Percentiles rank a stretch among this genome's conserved stretches.
phyloP scores from a whole-genome alignment of 139 green algal species.

The Volvox reticuliferus region DNA sequence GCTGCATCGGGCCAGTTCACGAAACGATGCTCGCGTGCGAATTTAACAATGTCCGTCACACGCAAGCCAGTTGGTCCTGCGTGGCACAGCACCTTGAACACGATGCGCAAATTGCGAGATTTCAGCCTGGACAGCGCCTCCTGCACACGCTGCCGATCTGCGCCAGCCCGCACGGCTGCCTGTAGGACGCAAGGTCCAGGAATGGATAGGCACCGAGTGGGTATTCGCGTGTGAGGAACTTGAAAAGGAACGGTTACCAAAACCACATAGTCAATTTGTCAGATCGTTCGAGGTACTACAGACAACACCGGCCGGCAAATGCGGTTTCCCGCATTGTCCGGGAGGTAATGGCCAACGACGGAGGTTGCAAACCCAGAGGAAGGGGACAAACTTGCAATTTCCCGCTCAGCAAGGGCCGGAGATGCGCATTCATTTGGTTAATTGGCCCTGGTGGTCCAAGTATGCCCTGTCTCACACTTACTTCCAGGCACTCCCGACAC shows the following conservation, averaged over 20 bases:
- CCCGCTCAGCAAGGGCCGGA: too few relatives aligned
- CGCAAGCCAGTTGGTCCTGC: not conserved
- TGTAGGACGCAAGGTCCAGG: not conserved
- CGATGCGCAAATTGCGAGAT: not conserved
- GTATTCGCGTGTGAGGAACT: not conserved
- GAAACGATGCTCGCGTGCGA: not conserved
- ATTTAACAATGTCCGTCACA: not conserved
- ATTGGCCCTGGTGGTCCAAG: too few relatives aligned
- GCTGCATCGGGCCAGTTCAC: not conserved
- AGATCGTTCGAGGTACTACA: too few relatives aligned
- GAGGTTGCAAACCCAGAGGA: too few relatives aligned
- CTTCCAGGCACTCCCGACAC: constrained; percentile 18
- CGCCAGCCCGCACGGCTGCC: not conserved
- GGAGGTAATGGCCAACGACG: too few relatives aligned
- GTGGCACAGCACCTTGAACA: constrained; percentile 43
- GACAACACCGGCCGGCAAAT: too few relatives aligned
- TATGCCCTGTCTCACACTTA: not conserved
- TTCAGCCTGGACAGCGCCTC: not conserved
- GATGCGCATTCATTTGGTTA: too few relatives aligned
- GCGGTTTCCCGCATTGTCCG: too few relatives aligned
- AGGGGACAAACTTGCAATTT: too few relatives aligned
- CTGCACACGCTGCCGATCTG: not conserved
- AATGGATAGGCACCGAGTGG: too few relatives aligned
- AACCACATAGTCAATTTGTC: too few relatives aligned
- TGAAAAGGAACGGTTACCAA: too few relatives aligned